Base-by-base conservation (phyloP, 148 eudicot species). In the Rhododendron simsii region DNA sequence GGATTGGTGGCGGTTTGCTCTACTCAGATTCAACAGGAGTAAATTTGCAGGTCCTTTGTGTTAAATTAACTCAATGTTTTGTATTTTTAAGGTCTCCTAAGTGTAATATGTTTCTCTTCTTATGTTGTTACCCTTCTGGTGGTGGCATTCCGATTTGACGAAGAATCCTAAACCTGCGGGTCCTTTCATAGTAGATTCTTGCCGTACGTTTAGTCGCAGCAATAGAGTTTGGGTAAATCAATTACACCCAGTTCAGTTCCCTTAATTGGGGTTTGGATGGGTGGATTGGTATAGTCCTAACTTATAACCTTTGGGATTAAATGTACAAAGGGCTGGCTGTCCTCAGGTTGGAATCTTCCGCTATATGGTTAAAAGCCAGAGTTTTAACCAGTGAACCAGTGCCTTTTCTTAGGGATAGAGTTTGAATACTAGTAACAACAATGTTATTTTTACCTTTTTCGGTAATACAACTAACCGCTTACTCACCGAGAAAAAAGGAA, bases 1-100 rank as follows among this genome's bases (percentile, higher is more conserved):
- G 92, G 78, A 92, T 97, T 88, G 91, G 90, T 88, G 95, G 98
- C 87, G 99, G 99, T 83, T 91, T 97, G 91, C 92, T 93, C 87
- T 97, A 91, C 91, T 90, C 93, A 87, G 98, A 97, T 89, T 93
- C 99, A 23, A 85, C 87, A 6, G 95, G 98, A 87, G 93, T 97
- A 87, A 95, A 94, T 93, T 90, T 97, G 90, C 99, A 96, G 99
- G 99, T 96, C 59, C 65, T 63, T 84, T 59, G 69, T 82, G 50
- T 55, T 57, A 74, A 69, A 20, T 20, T 65, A 18, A 10, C n/a
- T 37, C 28, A 37, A 45, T 86, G 80, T 69, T 85, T 45, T 20
- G 59, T 37, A 77, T 41, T 47, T 47, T 47, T 47, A 84, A 78
- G 55, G 28, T 82, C 63, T 82, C 80, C 39, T 84, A 23, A 75